A percentile compares a stretch with the other conserved stretches of the same genome.
phyloP scores from a whole-genome alignment of 2,329 filamentous ascomycete species.

The Thielaviopsis euricoi region DNA sequence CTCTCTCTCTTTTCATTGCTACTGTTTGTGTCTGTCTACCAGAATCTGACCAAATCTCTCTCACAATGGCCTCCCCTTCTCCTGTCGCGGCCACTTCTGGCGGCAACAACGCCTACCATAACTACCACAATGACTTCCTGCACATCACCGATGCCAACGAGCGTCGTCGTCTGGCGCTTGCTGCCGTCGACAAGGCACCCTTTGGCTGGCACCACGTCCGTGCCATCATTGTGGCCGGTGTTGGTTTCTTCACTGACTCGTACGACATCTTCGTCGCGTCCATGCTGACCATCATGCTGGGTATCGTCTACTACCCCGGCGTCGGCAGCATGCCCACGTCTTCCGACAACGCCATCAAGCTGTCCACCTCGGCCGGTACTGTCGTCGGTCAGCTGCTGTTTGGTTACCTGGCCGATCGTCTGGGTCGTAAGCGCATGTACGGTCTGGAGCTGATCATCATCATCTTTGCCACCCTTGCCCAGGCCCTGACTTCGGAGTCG shows the following conservation, averaged over 20 bases:
- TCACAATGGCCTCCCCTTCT: not conserved
- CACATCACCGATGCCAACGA: slow-evolving; percentile 57
- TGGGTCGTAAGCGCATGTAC: slow-evolving; percentile 58
- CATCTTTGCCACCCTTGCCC: slow-evolving; percentile 61
- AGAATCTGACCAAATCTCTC: no score
- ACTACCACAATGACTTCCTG: slow-evolving; percentile 58
- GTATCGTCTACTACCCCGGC: slow-evolving; percentile 55
- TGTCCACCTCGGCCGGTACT: slow-evolving; percentile 63
- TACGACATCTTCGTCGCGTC: slow-evolving; percentile 57
- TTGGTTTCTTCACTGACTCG: slow-evolving; percentile 79
- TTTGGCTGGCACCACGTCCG: slow-evolving; percentile 77
- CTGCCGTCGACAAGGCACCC: slow-evolving; percentile 65
- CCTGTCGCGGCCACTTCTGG: slow-evolving; percentile 29
- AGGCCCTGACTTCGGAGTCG: slow-evolving; percentile 49
- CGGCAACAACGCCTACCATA: slow-evolving; percentile 56
- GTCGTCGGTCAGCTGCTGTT: slow-evolving; percentile 72
- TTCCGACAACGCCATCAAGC: slow-evolving; percentile 70
- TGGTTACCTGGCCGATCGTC: slow-evolving; percentile 58
- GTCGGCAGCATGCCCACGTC: slow-evolving; percentile 43
- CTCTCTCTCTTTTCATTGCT: not conserved
- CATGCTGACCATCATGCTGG: slow-evolving; percentile 48
- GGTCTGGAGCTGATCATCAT: slow-evolving; percentile 67
- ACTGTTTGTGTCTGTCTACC: not conserved
- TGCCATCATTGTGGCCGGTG: slow-evolving; percentile 60
- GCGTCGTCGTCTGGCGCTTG: slow-evolving; percentile 60